Evolutionary conservation across 257 asterid genomes (phyloP).

Genomic region (Solanum medicagineum): DNA sequence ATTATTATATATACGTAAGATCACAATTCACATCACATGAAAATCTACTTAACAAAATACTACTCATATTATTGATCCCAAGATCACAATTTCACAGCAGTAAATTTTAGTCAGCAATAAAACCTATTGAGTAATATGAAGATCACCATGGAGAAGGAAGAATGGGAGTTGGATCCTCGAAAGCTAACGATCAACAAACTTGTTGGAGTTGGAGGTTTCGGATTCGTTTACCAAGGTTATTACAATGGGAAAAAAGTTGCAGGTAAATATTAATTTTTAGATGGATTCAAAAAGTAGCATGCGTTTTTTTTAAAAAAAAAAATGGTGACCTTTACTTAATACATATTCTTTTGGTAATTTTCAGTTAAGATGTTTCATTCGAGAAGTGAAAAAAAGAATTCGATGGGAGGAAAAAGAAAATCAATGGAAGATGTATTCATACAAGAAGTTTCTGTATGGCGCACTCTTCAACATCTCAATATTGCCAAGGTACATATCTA

Average conservation of each 20-base stretch:
- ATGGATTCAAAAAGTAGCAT: neutral
- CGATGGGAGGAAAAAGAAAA: neutral
- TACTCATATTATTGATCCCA: too few species aligned
- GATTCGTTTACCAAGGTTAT: neutral
- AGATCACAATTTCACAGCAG: too few species aligned
- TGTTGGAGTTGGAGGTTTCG: neutral
- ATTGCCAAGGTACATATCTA: neutral
- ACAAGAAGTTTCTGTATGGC: constrained; percentile 8
- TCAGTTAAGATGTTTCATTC: neutral
- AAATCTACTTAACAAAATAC: neutral
- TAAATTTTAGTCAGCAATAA: too few species aligned
- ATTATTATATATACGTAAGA: too few species aligned
- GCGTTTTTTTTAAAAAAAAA: neutral
- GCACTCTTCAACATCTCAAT: constrained; percentile 7
- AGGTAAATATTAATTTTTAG: neutral
- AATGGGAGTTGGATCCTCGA: neutral
- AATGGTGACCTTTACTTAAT: neutral
- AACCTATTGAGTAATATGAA: neutral
- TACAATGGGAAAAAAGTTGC: neutral
- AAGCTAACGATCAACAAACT: neutral
- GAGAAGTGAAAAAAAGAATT: neutral
- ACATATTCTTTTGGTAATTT: neutral
- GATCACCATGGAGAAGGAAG: neutral
- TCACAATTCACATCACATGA: neutral
- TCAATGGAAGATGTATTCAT: neutral